phyloP scores from a whole-genome alignment of 2,329 filamentous ascomycete genomes.

The Diaporthe nobilis region DNA sequence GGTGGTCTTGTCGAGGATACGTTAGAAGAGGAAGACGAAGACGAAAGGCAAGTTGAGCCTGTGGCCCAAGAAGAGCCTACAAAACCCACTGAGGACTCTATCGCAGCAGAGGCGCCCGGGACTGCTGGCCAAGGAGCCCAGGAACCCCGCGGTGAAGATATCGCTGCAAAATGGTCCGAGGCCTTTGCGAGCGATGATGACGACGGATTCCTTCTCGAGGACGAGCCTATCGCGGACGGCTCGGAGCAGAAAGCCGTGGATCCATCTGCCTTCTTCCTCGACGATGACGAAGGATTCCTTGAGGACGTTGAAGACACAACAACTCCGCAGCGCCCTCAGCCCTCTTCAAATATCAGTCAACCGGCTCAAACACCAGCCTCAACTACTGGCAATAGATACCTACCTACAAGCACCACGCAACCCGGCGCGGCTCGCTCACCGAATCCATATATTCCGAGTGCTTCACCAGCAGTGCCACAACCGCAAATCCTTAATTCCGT shows the following conservation, averaged over 20 bases:
- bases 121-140: conserved; percentile 45
- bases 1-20: conserved; percentile 49
- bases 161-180: conserved; percentile 87
- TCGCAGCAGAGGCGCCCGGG: conserved; percentile 45
- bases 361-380: conserved; percentile 44
- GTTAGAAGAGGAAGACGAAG: conserved; percentile 50
- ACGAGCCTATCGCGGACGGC: conserved; percentile 61
- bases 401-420: conserved; percentile 48
- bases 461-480: conserved; percentile 40
- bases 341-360: conserved; percentile 45
- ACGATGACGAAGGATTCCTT: conserved; percentile 88
- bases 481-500: conserved; percentile 44
- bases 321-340: conserved; percentile 46
- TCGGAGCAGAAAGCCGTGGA: conserved; percentile 66
- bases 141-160: conserved; percentile 66
- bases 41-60: conserved; percentile 38
- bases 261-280: conserved; percentile 78
- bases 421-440: conserved; percentile 44
- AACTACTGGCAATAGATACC: conserved; percentile 53
- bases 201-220: conserved; percentile 70
- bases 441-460: conserved; percentile 46
- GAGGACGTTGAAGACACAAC: conserved; percentile 73
- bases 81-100: conserved; percentile 39
- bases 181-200: conserved; percentile 83
- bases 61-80: conserved; percentile 37